phyloP scores from a whole-genome alignment of 768 basidiomycete genomes.

The Hortiboletus campestris region DNA sequence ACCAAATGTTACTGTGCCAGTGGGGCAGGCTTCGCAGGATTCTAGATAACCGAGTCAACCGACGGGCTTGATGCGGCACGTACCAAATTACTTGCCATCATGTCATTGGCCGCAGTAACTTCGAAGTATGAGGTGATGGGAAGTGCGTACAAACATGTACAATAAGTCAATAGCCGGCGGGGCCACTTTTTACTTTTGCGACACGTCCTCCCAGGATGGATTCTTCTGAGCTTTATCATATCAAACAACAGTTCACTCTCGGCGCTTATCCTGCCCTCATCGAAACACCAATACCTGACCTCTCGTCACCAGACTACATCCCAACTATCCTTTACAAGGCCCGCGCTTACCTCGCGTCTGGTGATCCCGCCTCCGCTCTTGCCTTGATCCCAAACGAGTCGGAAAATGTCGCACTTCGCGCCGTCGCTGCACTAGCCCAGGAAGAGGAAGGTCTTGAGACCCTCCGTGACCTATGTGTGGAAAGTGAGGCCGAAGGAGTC shows the following conservation, averaged over 20 bases:
- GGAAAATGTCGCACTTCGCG: slow-evolving; percentile 67
- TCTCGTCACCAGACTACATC: slow-evolving; percentile 60
- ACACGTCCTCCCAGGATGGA: slow-evolving; percentile 38
- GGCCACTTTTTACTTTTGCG: background rate
- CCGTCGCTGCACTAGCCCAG: slow-evolving; percentile 70
- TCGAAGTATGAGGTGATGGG: too few species aligned
- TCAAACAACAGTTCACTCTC: slow-evolving; percentile 75
- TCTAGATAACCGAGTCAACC: background rate
- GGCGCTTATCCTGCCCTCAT: slow-evolving; percentile 70
- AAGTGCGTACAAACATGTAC: background rate
- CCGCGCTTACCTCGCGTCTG: slow-evolving; percentile 72
- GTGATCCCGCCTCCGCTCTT: slow-evolving; percentile 54
- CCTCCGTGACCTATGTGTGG: slow-evolving; percentile 80
- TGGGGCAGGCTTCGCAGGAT: background rate
- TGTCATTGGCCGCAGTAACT: too few species aligned
- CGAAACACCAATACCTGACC: slow-evolving; percentile 53
- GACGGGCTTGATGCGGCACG: background rate
- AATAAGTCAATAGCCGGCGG: too few species aligned
- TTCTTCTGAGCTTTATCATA: slow-evolving; percentile 61
- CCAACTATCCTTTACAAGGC: slow-evolving; percentile 74
- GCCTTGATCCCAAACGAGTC: slow-evolving; percentile 54
- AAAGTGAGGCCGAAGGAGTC: slow-evolving; percentile 75
- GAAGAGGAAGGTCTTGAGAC: slow-evolving; percentile 68
- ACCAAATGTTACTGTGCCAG: too few species aligned
- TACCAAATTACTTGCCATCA: too few species aligned